Evolutionary conservation across 139 green algal species (phyloP), one percentile per base, ranked within the genome.

Genomic region (Mychonastes homosphaera): DNA sequence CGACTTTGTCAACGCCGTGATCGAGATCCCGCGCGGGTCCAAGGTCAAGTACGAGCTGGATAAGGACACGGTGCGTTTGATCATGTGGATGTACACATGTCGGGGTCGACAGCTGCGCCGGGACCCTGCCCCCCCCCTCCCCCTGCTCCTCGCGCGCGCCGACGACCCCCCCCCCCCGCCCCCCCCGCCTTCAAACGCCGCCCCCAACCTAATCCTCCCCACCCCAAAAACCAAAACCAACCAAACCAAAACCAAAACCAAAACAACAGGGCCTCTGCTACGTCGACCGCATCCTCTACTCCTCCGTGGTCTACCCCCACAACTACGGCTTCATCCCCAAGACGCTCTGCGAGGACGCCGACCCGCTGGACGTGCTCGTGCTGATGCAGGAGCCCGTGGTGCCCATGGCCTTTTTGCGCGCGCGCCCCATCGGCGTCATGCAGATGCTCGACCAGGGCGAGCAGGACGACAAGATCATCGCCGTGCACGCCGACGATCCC

Each of bases 11-110:
- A 83, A 90, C 57, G 77, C 68, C 35, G 89, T 96, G 27, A 89
- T 96, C 61, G 89, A 96, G 67, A 96, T 96, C 52, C 85, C 88
- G 9, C 75, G 80, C 15, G 86, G 83, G 10, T 87, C 76, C 4
- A 93, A 95, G 66, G 88, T 96, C 56, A 96, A 96, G 71, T 90
- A 96, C 63, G 89, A 96, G 73, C 75, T 96, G 45, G 89, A 96
- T 76, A 96, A 96, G 67, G 36, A n/a, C n/a, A n/a, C n/a, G n/a
- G n/a, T n/a, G n/a, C n/a, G n/a, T n/a, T n/a, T 43, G 65, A 7
- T 76, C 74, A 8, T 73, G 67, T 64, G 47, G n/a, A 45, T 69
- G 24, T 63, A 49, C 23, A 58, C 26, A 46, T 49, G 13, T n/a
- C n/a, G n/a, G n/a, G n/a, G n/a, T n/a, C n/a, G n/a, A n/a, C n/a